Base-by-base conservation (phyloP, 768 basidiomycete species). In the Leucocoprinus leucothites region DNA sequence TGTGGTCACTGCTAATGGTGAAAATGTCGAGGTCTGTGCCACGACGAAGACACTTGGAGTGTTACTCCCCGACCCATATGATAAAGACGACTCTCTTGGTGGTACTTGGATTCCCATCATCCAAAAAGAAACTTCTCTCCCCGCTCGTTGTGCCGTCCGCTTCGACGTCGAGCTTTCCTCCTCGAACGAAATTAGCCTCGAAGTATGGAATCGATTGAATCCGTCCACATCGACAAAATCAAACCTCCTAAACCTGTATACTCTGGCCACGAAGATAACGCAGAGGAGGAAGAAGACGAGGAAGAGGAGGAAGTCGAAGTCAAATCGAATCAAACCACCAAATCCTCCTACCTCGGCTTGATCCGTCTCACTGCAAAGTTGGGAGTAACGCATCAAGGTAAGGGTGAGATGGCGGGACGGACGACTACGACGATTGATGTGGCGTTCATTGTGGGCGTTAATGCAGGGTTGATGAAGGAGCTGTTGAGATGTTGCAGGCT, bases 141-240 rank as follows among this genome's bases (percentile, higher is more conserved):
- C 91, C 24, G 83, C 80, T 24, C 73, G 90, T 40, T 69, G 91
- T 26, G 74, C 74, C 9, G 71, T 87, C 43, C 67, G 76, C 16
- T 76, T 91, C 58, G 83, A 85, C 34, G 82, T 85, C 22, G 76
- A 74, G 19, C 67, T 87, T 1, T 60, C 60, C 22, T 75, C 67
- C 49, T 69, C 62, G 40, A 71, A 64, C 50, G 79, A 75, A 62
- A 71, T 89, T 41, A 83, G 79, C 11, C 78, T 86, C 50, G 91
- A 93, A 67, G 70, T 92, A 24, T 90, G 88, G 89, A 93, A 65
- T 83, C 84, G n/a, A 78, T 78, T 50, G 89, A 91, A 63, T 78
- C 78, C 1, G 74, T 90, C 57, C 79, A 81, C 54, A 65, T 86
- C 18, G 87, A 88, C 61, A 84, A 80, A 63, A 71, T 81, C 21